Conservation (phyloP, 768 basidiomycete species). For the Dacryopinax primogenitus region DNA sequence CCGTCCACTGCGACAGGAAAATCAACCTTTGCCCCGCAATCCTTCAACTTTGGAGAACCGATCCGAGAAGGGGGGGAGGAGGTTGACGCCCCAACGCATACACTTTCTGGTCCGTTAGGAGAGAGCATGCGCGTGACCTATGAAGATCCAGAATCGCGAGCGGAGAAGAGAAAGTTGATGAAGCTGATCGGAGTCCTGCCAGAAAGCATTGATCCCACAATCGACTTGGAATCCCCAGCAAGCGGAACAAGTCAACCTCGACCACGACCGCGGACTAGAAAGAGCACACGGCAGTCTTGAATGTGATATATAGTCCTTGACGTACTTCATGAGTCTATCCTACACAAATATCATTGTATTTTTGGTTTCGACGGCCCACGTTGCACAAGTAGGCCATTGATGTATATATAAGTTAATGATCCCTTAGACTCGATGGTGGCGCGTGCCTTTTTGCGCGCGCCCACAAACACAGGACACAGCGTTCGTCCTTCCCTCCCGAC, state of each 20-base stretch:
- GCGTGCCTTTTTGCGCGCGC: background rate
- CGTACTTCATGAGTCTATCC: no score
- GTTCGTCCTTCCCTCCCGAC: background rate
- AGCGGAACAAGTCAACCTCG: background rate
- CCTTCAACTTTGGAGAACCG: background rate
- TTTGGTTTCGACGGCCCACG: background rate
- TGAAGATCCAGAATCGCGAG: slow-evolving; percentile 51
- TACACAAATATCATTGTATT: background rate
- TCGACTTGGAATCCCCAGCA: background rate
- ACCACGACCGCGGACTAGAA: background rate
- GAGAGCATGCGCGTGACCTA: slow-evolving; percentile 45
- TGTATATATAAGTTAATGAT: no score
- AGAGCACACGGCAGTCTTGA: background rate
- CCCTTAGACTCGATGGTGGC: background rate
- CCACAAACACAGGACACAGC: background rate
- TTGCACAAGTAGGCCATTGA: no score
- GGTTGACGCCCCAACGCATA: no score
- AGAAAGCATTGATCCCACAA: background rate
- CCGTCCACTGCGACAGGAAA: slow-evolving; percentile 7
- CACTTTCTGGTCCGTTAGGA: background rate
- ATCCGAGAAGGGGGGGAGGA: background rate
- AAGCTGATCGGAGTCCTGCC: slow-evolving; percentile 30
- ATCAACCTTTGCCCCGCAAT: slow-evolving; percentile 9
- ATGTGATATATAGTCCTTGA: no score
- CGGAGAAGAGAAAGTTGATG: slow-evolving; percentile 47